A percentile compares a stretch with the other conserved stretches of the same genome.
phyloP scores from a whole-genome alignment of 768 basidiomycete species.

The Hericium coralloides region DNA sequence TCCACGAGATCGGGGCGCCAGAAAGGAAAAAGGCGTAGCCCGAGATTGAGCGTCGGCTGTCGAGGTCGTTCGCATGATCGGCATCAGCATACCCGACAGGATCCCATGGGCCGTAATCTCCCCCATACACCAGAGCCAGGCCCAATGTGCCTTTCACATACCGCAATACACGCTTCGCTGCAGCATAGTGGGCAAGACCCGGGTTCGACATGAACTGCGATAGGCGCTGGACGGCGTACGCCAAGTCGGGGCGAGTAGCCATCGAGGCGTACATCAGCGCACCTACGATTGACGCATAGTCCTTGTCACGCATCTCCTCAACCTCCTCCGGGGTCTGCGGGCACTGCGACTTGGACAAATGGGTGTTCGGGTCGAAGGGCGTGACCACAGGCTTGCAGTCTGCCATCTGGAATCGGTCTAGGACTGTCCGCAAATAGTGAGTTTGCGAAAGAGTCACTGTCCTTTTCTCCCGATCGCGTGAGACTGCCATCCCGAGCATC shows the following conservation, averaged over 20 bases:
- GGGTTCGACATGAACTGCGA: conserved; percentile 13
- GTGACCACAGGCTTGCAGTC: not conserved
- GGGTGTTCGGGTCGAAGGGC: not conserved
- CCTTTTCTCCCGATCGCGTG: not conserved
- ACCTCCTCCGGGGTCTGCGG: not conserved
- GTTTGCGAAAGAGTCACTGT: not conserved
- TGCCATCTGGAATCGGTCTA: not conserved
- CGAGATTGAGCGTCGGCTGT: not conserved
- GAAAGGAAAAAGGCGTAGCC: not conserved
- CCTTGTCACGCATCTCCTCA: not conserved
- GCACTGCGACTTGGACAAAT: not conserved
- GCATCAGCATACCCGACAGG: not conserved
- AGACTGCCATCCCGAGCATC: not conserved
- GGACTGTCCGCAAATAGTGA: not conserved
- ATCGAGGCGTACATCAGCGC: conserved; percentile 19
- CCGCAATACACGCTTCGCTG: conserved; percentile 11
- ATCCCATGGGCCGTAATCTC: not conserved
- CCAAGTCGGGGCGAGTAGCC: conserved; percentile 19
- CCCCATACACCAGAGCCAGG: not conserved
- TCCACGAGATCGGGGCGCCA: conserved; percentile 12
- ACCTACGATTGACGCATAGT: conserved; percentile 6
- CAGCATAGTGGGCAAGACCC: conserved; percentile 6
- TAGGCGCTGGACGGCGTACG: conserved; percentile 14
- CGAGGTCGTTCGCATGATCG: not conserved
- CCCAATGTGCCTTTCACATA: conserved; percentile 14